Evolutionary conservation across 192 early-diverging fungal genomes (phyloP).

Genomic region (Umbelopsis vinacea): DNA sequence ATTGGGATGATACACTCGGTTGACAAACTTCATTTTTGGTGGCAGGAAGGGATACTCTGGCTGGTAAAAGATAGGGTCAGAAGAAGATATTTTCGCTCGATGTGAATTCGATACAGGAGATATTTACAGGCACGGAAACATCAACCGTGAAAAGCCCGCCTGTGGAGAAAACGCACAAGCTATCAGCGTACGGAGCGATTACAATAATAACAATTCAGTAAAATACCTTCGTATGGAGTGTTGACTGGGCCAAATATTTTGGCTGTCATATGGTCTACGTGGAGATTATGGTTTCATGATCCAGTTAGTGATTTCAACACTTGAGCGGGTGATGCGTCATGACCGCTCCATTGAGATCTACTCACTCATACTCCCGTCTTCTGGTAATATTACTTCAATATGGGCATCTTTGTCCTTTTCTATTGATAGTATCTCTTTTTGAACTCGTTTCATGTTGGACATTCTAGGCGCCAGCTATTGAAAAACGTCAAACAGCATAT

Average conservation of each 20-base stretch:
- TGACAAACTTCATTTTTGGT: constrained; percentile 59
- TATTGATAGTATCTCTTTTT: constrained; percentile 6
- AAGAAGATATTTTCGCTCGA: neutral
- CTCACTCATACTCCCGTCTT: neutral
- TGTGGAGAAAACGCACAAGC: neutral
- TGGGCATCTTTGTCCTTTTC: constrained; percentile 4
- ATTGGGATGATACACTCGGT: constrained; percentile 58
- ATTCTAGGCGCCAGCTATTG: neutral
- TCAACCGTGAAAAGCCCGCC: constrained; percentile 30
- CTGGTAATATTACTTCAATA: neutral
- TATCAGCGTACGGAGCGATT: neutral
- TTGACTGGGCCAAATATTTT: constrained; percentile 27
- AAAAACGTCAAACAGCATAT: neutral
- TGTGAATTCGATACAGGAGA: neutral
- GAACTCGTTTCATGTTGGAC: constrained; percentile 8
- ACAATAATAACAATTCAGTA: neutral
- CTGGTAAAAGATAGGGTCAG: constrained; percentile 6
- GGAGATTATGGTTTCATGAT: too few relatives aligned
- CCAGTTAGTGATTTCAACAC: too few relatives aligned
- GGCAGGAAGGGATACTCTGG: constrained; percentile 53
- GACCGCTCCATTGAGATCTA: neutral
- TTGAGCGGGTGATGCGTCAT: neutral
- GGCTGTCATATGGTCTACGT: constrained; percentile 4
- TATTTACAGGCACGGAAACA: constrained; percentile 19
- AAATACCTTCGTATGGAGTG: constrained; percentile 36